Base-by-base conservation (phyloP, 805 yeast genomes). In the Metschnikowia colocasiae region DNA sequence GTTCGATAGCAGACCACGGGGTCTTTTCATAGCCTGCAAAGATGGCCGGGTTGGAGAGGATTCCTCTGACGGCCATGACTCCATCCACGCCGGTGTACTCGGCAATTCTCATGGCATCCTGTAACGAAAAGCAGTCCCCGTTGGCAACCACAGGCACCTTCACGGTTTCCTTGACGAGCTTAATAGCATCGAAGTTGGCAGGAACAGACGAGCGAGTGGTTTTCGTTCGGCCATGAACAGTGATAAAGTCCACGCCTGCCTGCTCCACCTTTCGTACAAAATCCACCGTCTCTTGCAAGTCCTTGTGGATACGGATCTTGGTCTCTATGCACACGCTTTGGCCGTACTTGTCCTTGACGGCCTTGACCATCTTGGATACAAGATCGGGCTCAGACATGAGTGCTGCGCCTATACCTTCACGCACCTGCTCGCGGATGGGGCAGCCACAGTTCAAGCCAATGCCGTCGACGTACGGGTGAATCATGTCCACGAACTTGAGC, bases 321-420 rank as follows among this genome's bases (percentile, higher is more conserved):
- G 95, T 91, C 64, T 94, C 98, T 29, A 94, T 73, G 48, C 89
- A 80, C n/a, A 94, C 73, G 4, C 62, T 63, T 43, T 78, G 78
- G 0, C 95, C 94, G 58, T 83, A 89, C 59, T 77, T 82, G 1
- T 74, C 72, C 60, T 91, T 91, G 23, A 89, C 95, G 1, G 90
- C 88, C 37, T 73, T 68, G 6, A 94, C 96, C 96, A 94, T 87
- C 2, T 76, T 74, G 1, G 91, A 80, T 4, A 94, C 94, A 42
- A 82, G 69, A 31, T 87, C 90, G 1, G 91, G 86, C 52, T 87
- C 83, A 23, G 83, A 74, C 87, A 94, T 91, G 47, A 94, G 73
- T 0, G 97, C 97, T 2, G 97, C 97, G 4, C 99, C 99, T 13
- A 94, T 91, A 20, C 98, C 99, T 63, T 90, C 97, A 37, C 96